Conservation (phyloP, 2,329 filamentous ascomycete genomes). For the Botrytis deweyae region DNA sequence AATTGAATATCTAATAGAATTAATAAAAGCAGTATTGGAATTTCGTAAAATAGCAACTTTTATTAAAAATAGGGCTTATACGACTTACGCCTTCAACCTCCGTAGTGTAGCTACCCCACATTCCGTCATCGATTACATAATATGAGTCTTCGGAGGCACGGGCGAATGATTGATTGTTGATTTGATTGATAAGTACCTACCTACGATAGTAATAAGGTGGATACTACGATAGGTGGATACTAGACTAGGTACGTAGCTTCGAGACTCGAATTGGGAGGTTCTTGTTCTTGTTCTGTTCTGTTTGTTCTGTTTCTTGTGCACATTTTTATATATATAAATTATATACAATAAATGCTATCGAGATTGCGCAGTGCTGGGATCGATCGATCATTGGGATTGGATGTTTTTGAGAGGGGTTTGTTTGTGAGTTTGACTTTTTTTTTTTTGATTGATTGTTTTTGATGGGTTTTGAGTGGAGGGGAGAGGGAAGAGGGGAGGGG, state of each 20-base stretch:
- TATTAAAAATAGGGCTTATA: too few relatives aligned
- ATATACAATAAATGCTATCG: background rate
- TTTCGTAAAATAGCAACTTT: too few relatives aligned
- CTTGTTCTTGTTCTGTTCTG: background rate
- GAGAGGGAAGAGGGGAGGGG: too few relatives aligned
- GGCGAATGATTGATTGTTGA: background rate
- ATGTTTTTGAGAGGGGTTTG: background rate
- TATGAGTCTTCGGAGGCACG: background rate
- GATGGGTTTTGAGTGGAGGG: too few relatives aligned
- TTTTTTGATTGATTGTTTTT: too few relatives aligned
- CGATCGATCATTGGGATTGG: background rate
- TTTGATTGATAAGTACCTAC: constrained; percentile 7
- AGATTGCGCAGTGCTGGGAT: background rate
- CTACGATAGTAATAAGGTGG: background rate
- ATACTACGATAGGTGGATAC: too few relatives aligned
- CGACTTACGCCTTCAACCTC: too few relatives aligned
- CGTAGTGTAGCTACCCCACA: constrained; percentile 5
- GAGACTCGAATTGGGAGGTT: background rate
- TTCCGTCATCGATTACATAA: constrained; percentile 1
- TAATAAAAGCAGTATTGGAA: too few relatives aligned
- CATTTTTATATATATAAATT: too few relatives aligned
- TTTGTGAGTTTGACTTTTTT: too few relatives aligned
- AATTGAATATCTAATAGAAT: too few relatives aligned
- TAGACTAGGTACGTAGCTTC: background rate
- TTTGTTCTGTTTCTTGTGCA: background rate